Conservation (phyloP, 2,329 filamentous ascomycete species). For the Coniochaeta sp. region DNA sequence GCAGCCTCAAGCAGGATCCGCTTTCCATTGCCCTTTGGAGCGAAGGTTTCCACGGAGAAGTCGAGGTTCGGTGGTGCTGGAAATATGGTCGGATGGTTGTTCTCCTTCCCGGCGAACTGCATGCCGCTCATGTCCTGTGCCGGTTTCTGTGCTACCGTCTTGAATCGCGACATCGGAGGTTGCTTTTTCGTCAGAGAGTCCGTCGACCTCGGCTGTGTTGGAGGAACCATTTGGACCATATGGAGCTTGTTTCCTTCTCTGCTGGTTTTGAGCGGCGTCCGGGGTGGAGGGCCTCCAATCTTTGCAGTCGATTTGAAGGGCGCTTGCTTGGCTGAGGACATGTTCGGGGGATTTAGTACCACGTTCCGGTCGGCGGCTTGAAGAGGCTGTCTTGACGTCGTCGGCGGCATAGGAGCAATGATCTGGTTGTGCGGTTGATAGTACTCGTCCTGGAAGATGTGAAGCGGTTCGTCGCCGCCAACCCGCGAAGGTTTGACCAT, state of each 20-base stretch:
- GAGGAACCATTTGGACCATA: conserved; percentile 60
- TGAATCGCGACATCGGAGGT: conserved; percentile 51
- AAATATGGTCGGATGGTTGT: conserved; percentile 43
- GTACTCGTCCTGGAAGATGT: conserved; percentile 46
- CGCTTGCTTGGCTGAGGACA: conserved; percentile 51
- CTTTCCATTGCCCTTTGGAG: conserved; percentile 46
- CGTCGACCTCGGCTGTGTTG: conserved; percentile 46
- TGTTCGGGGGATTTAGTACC: conserved; percentile 56
- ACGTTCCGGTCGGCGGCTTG: conserved; percentile 52
- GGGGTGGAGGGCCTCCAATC: conserved; percentile 49
- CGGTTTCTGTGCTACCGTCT: conserved; percentile 48
- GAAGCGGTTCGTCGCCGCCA: conserved; percentile 38
- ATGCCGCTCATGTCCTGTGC: conserved; percentile 29
- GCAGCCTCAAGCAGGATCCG: conserved; percentile 66
- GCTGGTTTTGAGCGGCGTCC: conserved; percentile 46
- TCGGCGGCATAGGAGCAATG: conserved; percentile 44
- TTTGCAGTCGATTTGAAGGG: conserved; percentile 58
- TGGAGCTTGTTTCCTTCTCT: conserved; percentile 53
- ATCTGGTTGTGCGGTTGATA: conserved; percentile 38
- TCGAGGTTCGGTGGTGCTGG: conserved; percentile 39
- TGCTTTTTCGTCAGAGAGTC: conserved; percentile 65
- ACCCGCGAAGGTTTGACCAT: conserved; percentile 49
- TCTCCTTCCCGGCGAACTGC: conserved; percentile 46
- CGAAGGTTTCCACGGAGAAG: conserved; percentile 44
- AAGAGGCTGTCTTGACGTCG: conserved; percentile 41